Evolutionary conservation across 495 filamentous ascomycete species (phyloP).

Genomic region (Friedmanniomyces endolithicus): DNA sequence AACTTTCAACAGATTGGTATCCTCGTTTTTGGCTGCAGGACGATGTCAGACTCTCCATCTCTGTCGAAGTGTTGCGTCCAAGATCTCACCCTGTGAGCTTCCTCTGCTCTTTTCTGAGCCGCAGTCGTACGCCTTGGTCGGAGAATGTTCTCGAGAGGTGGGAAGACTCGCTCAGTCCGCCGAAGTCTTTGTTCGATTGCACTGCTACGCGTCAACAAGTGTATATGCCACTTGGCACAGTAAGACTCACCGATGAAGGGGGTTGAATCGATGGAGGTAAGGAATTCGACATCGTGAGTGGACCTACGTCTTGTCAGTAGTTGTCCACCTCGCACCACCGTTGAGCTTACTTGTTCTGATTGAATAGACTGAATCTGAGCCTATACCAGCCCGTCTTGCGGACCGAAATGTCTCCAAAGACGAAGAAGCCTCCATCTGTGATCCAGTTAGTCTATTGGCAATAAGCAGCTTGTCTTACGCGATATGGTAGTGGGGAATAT

Average conservation of each 20-base stretch:
- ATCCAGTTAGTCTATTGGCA: background rate
- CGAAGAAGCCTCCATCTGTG: slow-evolving; percentile 82
- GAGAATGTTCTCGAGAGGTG: slow-evolving; percentile 85
- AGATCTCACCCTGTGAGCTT: background rate
- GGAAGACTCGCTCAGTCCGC: slow-evolving; percentile 81
- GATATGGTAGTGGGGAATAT: no score
- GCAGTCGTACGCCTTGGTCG: slow-evolving; percentile 83
- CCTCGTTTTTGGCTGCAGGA: background rate
- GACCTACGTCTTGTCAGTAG: slow-evolving; percentile 30
- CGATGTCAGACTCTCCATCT: background rate
- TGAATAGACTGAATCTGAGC: slow-evolving; percentile 76
- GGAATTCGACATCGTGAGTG: slow-evolving; percentile 45
- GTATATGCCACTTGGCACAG: slow-evolving; percentile 34
- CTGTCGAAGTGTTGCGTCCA: no score
- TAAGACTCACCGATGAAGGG: slow-evolving; percentile 17
- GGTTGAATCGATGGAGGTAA: slow-evolving; percentile 61
- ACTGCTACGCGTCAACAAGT: slow-evolving; percentile 35
- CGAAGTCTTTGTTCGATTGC: slow-evolving; percentile 64
- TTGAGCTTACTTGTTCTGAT: slow-evolving; percentile 56
- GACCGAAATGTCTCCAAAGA: slow-evolving; percentile 89
- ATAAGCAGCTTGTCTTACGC: background rate
- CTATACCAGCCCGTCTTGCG: slow-evolving; percentile 67
- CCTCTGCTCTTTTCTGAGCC: slow-evolving; percentile 67
- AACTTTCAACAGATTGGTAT: background rate
- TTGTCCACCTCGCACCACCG: background rate